phyloP scores from a whole-genome alignment of 1,284 basidiomycete species.

The Schizopora paradoxa region DNA sequence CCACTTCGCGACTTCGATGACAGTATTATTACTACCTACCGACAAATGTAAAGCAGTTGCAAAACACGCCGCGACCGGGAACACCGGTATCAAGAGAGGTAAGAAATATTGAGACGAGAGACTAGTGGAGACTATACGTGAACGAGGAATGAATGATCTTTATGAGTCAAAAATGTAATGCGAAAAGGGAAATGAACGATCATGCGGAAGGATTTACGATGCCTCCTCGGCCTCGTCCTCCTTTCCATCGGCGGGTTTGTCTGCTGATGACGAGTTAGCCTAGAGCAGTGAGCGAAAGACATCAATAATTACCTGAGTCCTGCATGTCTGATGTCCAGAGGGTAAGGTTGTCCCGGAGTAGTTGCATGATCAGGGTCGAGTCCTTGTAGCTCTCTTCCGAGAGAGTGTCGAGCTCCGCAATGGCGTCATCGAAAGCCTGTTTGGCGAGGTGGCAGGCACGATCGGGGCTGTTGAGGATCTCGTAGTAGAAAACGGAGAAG shows the following conservation, averaged over 20 bases:
- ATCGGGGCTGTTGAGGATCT: conserved; percentile 99
- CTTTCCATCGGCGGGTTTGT: conserved; percentile 64
- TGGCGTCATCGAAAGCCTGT: conserved; percentile 99
- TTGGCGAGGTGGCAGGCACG: conserved; percentile 99
- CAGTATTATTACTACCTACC: too few relatives aligned
- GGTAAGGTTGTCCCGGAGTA: conserved; percentile 97
- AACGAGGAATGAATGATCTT: too few relatives aligned
- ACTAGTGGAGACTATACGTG: too few relatives aligned
- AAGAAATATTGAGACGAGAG: too few relatives aligned
- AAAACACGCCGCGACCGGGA: too few relatives aligned
- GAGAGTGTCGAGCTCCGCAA: conserved; percentile 98
- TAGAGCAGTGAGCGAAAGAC: not conserved
- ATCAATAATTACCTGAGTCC: conserved; percentile 59
- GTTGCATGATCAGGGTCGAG: conserved; percentile 98
- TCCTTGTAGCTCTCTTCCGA: conserved; percentile 99
- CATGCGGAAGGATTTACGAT: conserved; percentile 30
- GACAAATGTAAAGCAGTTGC: too few relatives aligned
- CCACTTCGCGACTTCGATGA: too few relatives aligned
- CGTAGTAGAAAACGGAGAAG: conserved; percentile 99
- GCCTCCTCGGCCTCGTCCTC: conserved; percentile 62
- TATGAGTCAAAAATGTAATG: too few relatives aligned
- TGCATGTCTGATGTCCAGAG: conserved; percentile 99
- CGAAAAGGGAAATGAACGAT: not conserved
- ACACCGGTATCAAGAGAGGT: too few relatives aligned
- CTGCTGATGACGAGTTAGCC: conserved; percentile 32